Conservation (phyloP, 2,329 filamentous ascomycete genomes). For the Diaporthe aspalathi region DNA sequence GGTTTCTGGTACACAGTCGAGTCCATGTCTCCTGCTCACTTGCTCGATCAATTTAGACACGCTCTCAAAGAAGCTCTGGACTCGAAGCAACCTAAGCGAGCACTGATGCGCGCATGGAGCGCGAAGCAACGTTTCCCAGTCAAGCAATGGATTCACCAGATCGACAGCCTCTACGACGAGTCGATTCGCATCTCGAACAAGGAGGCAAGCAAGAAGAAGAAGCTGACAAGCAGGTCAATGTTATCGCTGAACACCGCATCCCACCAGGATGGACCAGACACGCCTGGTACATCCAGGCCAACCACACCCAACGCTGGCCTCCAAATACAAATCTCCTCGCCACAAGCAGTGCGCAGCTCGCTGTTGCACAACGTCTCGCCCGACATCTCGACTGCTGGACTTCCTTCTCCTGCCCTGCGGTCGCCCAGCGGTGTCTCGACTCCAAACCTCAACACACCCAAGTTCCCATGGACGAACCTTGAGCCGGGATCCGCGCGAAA, state of each 20-base stretch:
- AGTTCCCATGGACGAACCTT: constrained; percentile 38
- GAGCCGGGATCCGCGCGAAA: constrained; percentile 33
- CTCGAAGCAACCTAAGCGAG: constrained; percentile 65
- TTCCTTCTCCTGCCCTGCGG: constrained; percentile 30
- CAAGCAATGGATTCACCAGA: constrained; percentile 72
- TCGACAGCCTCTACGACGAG: constrained; percentile 69
- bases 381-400: constrained; percentile 34
- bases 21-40: constrained; percentile 69
- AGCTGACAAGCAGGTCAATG: constrained; percentile 40
- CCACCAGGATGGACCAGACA: constrained; percentile 40
- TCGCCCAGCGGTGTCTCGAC: constrained; percentile 22
- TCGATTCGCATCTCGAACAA: constrained; percentile 63
- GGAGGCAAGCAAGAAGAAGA: constrained; percentile 44
- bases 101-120: constrained; percentile 72
- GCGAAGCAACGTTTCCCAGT: constrained; percentile 75
- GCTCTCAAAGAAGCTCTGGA: constrained; percentile 69
- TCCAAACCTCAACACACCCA: constrained; percentile 36
- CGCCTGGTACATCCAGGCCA: constrained; percentile 34
- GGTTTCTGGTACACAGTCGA: constrained; percentile 79
- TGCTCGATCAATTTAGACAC: constrained; percentile 72
- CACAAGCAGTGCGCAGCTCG: constrained; percentile 39
- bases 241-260: constrained; percentile 41
- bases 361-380: constrained; percentile 40
- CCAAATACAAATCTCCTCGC: constrained; percentile 38
- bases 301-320: constrained; percentile 31